Base-by-base conservation (phyloP, 371 early-diverging fungal genomes). In the Rhizopus sp. region DNA sequence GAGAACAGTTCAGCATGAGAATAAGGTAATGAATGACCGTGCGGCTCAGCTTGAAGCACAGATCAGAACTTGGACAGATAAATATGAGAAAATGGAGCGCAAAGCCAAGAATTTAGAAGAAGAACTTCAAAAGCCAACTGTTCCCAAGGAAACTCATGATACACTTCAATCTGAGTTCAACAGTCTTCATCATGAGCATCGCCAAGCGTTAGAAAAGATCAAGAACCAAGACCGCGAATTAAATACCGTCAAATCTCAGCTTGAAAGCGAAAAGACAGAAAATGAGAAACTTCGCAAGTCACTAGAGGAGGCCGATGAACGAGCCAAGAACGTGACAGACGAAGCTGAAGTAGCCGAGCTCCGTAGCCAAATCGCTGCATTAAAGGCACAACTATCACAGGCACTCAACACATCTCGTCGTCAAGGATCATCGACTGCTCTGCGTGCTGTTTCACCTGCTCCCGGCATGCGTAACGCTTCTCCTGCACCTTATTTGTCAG, bases 41-140 rank as follows among this genome's bases (percentile, higher is more conserved):
- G 70, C 86, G 40, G 55, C 73, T 5, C 66, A 76, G n/a, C 69
- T 91, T 47, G 94, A 94, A 64, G 79, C 62, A n/a, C 89, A 90
- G 62, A 75, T 88, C 50, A 69, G 69, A 7, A 66, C 62, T 17
- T 91, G 90, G 91, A 82, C 79, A 57, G 92, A 93, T 39, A 85
- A 88, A 63, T 88, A 84, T 57, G 83, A 85, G 47, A 80, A 79
- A 49, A 63, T 77, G 57, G 80, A 83, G 32, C 59, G 69, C 55
- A 79, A 69, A 47, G 68, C 73, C 53, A 83, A 78, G 60, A 78
- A 71, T 32, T 59, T 80, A 35, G 81, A 82, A 39, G 70, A 60
- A 53, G 70, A 69, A 42, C 66, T 80, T 31, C 83, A 85, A 64
- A 82, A 80, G 40, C 82, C 87, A 5, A 82, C 87, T 29, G 88